phyloP scores from a whole-genome alignment of 163 green algal genomes.

The Scenedesmus sp. region DNA sequence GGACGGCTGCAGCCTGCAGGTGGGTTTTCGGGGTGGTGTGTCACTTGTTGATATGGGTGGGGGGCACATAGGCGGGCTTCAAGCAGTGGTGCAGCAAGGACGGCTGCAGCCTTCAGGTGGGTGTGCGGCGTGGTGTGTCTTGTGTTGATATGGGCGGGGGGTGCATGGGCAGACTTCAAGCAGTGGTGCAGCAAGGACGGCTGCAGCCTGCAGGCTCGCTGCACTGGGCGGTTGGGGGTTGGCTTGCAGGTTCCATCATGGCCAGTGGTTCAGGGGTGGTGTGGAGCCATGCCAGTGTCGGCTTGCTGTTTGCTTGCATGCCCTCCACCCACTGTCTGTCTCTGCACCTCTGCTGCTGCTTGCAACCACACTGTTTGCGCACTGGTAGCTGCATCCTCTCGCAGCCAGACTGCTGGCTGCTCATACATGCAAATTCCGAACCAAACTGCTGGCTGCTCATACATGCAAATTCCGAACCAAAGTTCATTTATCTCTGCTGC shows the following conservation, averaged over 20 bases:
- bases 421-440: too few relatives aligned
- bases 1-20: constrained; percentile 50
- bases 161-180: constrained; percentile 42
- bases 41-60: background rate
- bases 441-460: too few relatives aligned
- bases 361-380: too few relatives aligned
- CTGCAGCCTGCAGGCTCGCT: constrained; percentile 33
- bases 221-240: background rate
- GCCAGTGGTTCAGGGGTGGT: background rate
- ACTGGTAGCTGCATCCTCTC: too few relatives aligned
- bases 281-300: background rate
- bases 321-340: too few relatives aligned
- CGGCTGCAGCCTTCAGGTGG: constrained; percentile 40
- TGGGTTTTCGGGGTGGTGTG: background rate
- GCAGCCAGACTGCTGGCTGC: too few relatives aligned
- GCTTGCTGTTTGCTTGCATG: too few relatives aligned
- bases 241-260: background rate
- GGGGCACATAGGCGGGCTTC: constrained; percentile 40
- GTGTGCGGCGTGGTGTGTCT: background rate
- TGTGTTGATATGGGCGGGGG: background rate
- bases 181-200: constrained; percentile 49
- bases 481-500: background rate
- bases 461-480: too few relatives aligned
- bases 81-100: constrained; percentile 47
- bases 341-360: too few relatives aligned